Evolutionary conservation across 129 eudicot species (phyloP).

Genomic region (Flaveria robusta): DNA sequence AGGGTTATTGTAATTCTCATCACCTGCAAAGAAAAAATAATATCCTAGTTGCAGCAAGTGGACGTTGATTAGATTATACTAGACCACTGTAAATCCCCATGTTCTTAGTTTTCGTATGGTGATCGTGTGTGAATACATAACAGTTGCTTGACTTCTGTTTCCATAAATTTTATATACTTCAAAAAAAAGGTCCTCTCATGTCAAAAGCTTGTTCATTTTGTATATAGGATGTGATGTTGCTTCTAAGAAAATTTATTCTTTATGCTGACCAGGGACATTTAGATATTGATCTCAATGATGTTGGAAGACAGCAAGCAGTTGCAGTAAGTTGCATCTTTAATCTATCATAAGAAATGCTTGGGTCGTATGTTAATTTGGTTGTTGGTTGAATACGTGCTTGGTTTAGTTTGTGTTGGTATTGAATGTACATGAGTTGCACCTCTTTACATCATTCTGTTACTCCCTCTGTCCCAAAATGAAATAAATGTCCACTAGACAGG

Average conservation of each 20-base stretch:
- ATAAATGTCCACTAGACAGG: background rate
- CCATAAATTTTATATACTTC: background rate
- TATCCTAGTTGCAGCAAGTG: no score
- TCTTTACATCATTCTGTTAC: conserved; percentile 15
- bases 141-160: conserved; percentile 12
- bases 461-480: background rate
- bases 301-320: conserved; percentile 81
- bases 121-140: no score
- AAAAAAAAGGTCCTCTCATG: background rate
- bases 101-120: no score
- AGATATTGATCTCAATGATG: conserved; percentile 83
- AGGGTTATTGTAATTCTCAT: no score
- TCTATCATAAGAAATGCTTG: background rate
- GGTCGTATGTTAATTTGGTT: background rate
- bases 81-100: no score
- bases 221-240: conserved; percentile 9
- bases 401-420: conserved; percentile 12
- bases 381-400: conserved; percentile 2
- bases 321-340: conserved; percentile 54
- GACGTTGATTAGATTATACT: no score
- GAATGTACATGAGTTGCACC: conserved; percentile 3
- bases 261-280: conserved; percentile 70
- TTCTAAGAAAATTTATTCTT: conserved; percentile 18
- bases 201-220: conserved; percentile 2
- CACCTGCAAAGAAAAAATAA: no score